These are phyloP conservation scores for Botrytis fragariae DNA, from an alignment of 2,329 filamentous ascomycete species.

Conservation along the genomic window DNA sequence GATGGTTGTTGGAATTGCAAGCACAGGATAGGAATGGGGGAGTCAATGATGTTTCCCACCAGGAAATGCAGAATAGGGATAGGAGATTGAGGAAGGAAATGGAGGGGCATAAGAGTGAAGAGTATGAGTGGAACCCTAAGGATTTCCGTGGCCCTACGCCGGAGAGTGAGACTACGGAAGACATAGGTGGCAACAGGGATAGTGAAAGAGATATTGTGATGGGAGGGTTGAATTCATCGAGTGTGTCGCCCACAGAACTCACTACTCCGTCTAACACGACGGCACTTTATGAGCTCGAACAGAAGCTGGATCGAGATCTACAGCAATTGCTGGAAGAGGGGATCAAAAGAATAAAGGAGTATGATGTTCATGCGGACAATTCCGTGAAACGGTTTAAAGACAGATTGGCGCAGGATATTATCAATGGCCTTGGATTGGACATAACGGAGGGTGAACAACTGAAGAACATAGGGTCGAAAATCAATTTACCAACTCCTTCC, in stretches of 20 bases:
- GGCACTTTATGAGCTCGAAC: constrained; percentile 21
- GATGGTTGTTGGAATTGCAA: constrained; percentile 4
- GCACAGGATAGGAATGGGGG: not conserved
- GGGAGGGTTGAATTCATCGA: constrained; percentile 1
- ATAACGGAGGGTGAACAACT: not conserved
- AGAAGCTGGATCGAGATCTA: constrained; percentile 20
- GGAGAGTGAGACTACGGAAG: not conserved
- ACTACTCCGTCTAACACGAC: not conserved
- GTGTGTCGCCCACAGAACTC: not conserved
- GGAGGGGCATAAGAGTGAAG: constrained; percentile 6
- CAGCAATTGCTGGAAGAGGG: constrained; percentile 23
- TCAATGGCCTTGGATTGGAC: not conserved
- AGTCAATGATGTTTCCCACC: constrained; percentile 21
- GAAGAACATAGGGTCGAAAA: not conserved
- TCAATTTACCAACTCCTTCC: not conserved
- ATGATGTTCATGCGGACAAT: constrained; percentile 27
- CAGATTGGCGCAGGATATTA: constrained; percentile 18
- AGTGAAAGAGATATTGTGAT: constrained; percentile 25
- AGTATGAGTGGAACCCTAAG: constrained; percentile 23
- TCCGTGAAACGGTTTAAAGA: constrained; percentile 19
- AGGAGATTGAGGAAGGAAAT: not conserved
- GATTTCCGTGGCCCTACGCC: not conserved
- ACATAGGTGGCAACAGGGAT: constrained; percentile 18
- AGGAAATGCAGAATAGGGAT: constrained; percentile 23
- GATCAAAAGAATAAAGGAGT: constrained; percentile 25